Conservation (phyloP, 2,329 filamentous ascomycete species). For the Ophiognomonia clavigignenti-juglandacearum region DNA sequence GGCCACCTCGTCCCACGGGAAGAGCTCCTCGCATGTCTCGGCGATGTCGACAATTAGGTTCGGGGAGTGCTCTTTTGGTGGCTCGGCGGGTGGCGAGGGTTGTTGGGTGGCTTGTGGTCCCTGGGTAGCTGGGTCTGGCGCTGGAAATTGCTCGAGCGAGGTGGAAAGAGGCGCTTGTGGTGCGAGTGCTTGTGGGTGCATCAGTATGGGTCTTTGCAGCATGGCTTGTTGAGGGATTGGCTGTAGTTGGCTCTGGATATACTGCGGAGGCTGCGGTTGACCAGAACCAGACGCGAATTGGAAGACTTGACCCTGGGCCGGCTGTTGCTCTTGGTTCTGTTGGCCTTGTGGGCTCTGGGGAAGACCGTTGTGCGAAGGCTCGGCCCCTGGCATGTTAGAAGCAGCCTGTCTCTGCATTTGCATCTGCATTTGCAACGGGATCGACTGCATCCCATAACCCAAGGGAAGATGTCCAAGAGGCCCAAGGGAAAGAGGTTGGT, state of each 20-base stretch:
- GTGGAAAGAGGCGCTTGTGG: background rate
- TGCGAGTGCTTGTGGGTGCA: background rate
- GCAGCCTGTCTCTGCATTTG: conserved; percentile 4
- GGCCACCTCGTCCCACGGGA: conserved; percentile 42
- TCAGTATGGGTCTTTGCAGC: background rate
- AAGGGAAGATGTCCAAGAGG: conserved; percentile 7
- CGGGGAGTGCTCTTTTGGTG: conserved; percentile 30
- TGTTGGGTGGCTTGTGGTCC: background rate
- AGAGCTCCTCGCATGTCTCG: conserved; percentile 40
- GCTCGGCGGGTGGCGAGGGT: conserved; percentile 17
- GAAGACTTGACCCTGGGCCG: background rate
- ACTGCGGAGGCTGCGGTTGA: background rate
- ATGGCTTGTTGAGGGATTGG: background rate
- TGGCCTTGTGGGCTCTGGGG: background rate
- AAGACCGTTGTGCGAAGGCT: background rate
- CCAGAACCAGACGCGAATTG: background rate
- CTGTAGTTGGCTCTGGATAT: background rate
- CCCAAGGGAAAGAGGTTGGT: conserved; percentile 3
- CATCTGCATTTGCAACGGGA: conserved; percentile 1
- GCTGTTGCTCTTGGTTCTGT: background rate
- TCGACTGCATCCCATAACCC: conserved; percentile 8
- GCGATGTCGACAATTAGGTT: conserved; percentile 44
- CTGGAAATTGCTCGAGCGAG: too few species aligned
- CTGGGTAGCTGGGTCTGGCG: conserved; percentile 16
- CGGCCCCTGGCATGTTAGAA: conserved; percentile 1